Conservation (phyloP, 2,329 filamentous ascomycete species). For the Cladosporium colombiae region DNA sequence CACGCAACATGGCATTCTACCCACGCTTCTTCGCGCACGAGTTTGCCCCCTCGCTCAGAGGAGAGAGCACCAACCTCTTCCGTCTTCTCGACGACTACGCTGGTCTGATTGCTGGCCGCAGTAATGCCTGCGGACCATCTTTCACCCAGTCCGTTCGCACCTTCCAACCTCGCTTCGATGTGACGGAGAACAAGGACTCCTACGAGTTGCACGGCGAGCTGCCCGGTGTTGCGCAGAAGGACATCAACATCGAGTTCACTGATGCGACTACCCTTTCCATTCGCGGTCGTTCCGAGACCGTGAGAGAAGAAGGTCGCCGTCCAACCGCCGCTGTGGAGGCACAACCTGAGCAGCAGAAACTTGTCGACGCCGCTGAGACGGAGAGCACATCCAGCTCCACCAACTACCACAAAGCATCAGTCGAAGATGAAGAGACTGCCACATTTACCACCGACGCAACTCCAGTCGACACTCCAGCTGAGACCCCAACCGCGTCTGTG, state of each 20-base stretch:
- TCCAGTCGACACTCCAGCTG: conserved; percentile 3
- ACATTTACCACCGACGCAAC: conserved; percentile 24
- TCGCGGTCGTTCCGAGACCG: conserved; percentile 68
- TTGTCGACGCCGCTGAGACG: conserved; percentile 21
- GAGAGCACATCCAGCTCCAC: conserved; percentile 27
- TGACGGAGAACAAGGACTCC: conserved; percentile 66
- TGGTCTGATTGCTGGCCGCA: conserved; percentile 35
- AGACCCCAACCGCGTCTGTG: conserved; percentile 25
- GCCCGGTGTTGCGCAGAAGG: conserved; percentile 71
- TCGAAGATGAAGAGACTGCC: conserved; percentile 57
- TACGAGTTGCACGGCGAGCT: conserved; percentile 83
- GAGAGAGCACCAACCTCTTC: conserved; percentile 34
- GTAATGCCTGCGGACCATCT: conserved; percentile 20
- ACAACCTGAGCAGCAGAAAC: conserved; percentile 21
- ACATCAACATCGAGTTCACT: conserved; percentile 76
- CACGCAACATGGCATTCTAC: conserved; percentile 41
- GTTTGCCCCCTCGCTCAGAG: conserved; percentile 36
- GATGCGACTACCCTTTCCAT: conserved; percentile 73
- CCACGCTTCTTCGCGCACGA: conserved; percentile 38
- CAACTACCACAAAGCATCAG: conserved; percentile 57
- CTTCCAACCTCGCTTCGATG: conserved; percentile 77
- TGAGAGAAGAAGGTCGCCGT: conserved; percentile 57
- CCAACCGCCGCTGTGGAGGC: conserved; percentile 54
- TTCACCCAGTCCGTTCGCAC: conserved; percentile 7
- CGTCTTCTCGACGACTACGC: conserved; percentile 51